These are phyloP conservation scores for Trichosporon sp. DNA, from an alignment of 1,284 basidiomycete genomes.

Conservation along the genomic window DNA sequence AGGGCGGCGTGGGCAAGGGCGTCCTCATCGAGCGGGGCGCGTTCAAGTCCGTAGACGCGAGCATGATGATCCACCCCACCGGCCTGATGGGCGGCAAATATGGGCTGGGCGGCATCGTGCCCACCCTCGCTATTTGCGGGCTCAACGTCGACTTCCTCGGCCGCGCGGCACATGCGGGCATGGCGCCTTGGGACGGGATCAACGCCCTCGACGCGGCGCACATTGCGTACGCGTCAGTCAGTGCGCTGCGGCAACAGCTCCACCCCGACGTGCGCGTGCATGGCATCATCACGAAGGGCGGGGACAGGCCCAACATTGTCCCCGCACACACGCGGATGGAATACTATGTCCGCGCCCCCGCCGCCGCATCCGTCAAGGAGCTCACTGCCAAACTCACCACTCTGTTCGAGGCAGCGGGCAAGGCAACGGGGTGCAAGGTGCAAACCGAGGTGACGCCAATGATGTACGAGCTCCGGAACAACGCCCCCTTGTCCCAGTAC, in stretches of 20 bases:
- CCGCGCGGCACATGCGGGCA: slow-evolving; percentile 70
- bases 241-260: slow-evolving; percentile 72
- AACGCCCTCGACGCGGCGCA: slow-evolving; percentile 85
- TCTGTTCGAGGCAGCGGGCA: slow-evolving; percentile 67
- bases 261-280: slow-evolving; percentile 30
- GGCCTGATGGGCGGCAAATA: slow-evolving; percentile 6
- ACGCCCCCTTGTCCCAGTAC: slow-evolving; percentile 29
- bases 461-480: slow-evolving; percentile 63
- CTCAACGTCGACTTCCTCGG: slow-evolving; percentile 45
- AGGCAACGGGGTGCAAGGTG: slow-evolving; percentile 69
- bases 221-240: slow-evolving; percentile 72
- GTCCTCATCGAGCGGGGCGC: slow-evolving; percentile 69
- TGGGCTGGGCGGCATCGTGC: slow-evolving; percentile 33
- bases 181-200: slow-evolving; percentile 64
- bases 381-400: slow-evolving; percentile 63
- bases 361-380: slow-evolving; percentile 61
- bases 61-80: slow-evolving; percentile 42
- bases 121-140: slow-evolving; percentile 39
- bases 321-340: slow-evolving; percentile 73
- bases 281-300: slow-evolving; percentile 58
- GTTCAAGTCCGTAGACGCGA: slow-evolving; percentile 36
- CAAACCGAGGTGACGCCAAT: slow-evolving; percentile 58
- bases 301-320: slow-evolving; percentile 67
- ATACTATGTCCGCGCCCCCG: slow-evolving; percentile 70
- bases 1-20: slow-evolving; percentile 76